These are phyloP conservation scores for Nicotiana knightiana DNA, from an alignment of 257 asterid species.

Conservation along the genomic window DNA sequence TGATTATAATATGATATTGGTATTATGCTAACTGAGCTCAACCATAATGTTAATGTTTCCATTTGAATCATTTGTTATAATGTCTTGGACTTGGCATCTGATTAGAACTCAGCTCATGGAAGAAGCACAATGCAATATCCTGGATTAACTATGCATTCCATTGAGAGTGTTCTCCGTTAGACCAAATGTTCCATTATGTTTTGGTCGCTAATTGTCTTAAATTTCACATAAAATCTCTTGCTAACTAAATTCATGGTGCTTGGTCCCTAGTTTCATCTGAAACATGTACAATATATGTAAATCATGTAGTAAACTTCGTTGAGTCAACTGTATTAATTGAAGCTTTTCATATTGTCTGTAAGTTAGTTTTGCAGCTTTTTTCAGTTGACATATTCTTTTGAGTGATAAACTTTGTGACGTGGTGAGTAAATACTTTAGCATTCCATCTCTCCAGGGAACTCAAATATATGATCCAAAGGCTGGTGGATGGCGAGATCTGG, in stretches of 20 bases:
- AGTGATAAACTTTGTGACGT: slow-evolving; percentile 4
- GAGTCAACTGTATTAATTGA: background rate
- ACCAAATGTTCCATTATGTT: background rate
- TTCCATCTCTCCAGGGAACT: slow-evolving; percentile 65
- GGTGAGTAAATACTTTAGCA: slow-evolving; percentile 22
- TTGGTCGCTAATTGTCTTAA: background rate
- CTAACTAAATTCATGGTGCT: background rate
- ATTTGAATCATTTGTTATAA: background rate
- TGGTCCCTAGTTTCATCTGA: background rate
- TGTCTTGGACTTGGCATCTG: slow-evolving; percentile 6
- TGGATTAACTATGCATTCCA: background rate
- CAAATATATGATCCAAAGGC: slow-evolving; percentile 97
- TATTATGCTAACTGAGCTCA: background rate
- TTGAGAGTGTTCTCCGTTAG: background rate
- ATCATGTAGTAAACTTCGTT: background rate
- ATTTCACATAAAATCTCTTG: slow-evolving; percentile 2
- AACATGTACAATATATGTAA: background rate
- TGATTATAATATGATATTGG: slow-evolving; percentile 3
- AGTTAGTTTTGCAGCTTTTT: background rate
- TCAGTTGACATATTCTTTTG: background rate
- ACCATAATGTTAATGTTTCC: background rate
- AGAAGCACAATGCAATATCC: background rate
- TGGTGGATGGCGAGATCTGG: slow-evolving; percentile 99
- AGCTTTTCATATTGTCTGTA: background rate
- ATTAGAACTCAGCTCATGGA: background rate